Evolutionary conservation across 208 protist species (phyloP).

Genomic region (Trypanosoma vivax): DNA sequence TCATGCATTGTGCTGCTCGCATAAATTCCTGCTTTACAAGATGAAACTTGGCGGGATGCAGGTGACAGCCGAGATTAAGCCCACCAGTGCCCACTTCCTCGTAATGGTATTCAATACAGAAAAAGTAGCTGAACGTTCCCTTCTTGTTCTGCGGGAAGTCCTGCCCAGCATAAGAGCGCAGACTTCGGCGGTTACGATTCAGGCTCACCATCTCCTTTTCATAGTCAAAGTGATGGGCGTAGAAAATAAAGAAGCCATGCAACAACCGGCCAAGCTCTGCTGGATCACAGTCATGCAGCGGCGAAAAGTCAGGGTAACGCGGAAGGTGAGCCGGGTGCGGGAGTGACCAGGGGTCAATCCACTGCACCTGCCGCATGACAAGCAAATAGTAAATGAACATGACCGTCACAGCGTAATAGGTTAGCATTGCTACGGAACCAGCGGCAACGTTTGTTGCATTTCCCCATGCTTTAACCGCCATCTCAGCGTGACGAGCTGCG

Average conservation of each 20-base stretch:
- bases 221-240: conserved; percentile 77
- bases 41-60: conserved; percentile 84
- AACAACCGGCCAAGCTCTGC: conserved; percentile 57
- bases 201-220: conserved; percentile 76
- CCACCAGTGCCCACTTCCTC: conserved; percentile 79
- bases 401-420: conserved; percentile 83
- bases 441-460: conserved; percentile 78
- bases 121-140: conserved; percentile 75
- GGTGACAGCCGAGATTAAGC: conserved; percentile 80
- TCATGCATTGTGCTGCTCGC: conserved; percentile 75
- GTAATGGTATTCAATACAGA: conserved; percentile 86
- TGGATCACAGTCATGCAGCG: conserved; percentile 62
- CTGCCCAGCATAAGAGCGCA: conserved; percentile 60
- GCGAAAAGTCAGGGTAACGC: conserved; percentile 79
- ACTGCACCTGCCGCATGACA: conserved; percentile 61
- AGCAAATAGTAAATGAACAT: conserved; percentile 85
- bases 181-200: conserved; percentile 51
- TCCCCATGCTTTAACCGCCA: conserved; percentile 87
- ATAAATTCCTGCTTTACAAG: conserved; percentile 85
- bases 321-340: conserved; percentile 82
- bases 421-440: conserved; percentile 80
- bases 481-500: conserved; percentile 64
- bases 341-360: conserved; percentile 84
- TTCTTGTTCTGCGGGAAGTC: conserved; percentile 71
- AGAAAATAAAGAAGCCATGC: conserved; percentile 87